These are phyloP conservation scores for Phytophthora citricola DNA, from an alignment of 352 stramenopile genomes.

Conservation along the genomic window DNA sequence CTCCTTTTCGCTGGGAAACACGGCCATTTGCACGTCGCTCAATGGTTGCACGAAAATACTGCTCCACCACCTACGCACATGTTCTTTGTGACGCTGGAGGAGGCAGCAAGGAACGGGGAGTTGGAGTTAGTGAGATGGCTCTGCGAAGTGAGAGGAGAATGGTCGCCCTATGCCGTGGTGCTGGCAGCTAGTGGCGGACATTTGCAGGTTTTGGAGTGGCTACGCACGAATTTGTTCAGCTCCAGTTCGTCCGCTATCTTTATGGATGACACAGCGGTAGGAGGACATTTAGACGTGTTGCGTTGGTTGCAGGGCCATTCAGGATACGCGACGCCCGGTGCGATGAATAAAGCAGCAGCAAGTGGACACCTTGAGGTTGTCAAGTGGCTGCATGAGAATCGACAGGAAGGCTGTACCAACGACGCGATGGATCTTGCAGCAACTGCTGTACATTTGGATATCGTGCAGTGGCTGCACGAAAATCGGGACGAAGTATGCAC, in stretches of 20 bases:
- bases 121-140: constrained; percentile 40
- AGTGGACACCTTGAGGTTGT: constrained; percentile 63
- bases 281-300: constrained; percentile 32
- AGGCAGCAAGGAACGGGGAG: constrained; percentile 38
- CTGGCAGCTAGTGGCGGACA: constrained; percentile 38
- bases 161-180: constrained; percentile 41
- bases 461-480: constrained; percentile 30
- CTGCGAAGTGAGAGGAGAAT: constrained; percentile 38
- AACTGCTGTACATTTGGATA: constrained; percentile 23
- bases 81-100: constrained; percentile 50
- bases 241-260: constrained; percentile 39
- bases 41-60: constrained; percentile 46
- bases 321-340: constrained; percentile 34
- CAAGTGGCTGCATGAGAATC: constrained; percentile 25
- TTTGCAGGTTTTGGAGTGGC: constrained; percentile 39
- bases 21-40: constrained; percentile 33
- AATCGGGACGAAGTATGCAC: constrained; percentile 30
- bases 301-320: constrained; percentile 41
- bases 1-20: constrained; percentile 46
- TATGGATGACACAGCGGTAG: constrained; percentile 37
- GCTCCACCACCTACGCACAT: constrained; percentile 42
- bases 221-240: constrained; percentile 44
- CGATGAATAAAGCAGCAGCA: constrained; percentile 64
- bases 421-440: constrained; percentile 34
- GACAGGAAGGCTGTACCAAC: constrained; percentile 26